Evolutionary conservation across 2,329 filamentous ascomycete species (phyloP).

Genomic region (Epichloe gansuensis): DNA sequence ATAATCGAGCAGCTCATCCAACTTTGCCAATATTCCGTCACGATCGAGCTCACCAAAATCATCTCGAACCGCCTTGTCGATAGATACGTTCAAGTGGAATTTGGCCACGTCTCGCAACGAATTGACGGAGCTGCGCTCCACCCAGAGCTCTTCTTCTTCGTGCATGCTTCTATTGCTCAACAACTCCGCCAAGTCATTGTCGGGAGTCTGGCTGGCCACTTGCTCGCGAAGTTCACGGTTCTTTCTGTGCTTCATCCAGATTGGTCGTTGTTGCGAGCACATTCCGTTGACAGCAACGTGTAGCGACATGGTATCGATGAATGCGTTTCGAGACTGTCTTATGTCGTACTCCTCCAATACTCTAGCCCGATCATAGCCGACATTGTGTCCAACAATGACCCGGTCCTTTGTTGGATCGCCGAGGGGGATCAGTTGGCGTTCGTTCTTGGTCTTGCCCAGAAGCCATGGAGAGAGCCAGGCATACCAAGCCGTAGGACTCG

Average conservation of each 20-base stretch:
- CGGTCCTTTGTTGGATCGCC: constrained; percentile 62
- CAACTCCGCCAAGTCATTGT: constrained; percentile 56
- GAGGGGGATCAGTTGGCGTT: constrained; percentile 74
- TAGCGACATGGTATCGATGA: constrained; percentile 94
- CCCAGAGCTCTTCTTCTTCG: constrained; percentile 92
- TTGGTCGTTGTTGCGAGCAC: constrained; percentile 92
- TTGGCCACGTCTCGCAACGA: constrained; percentile 90
- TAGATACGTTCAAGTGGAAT: constrained; percentile 82
- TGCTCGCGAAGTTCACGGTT: constrained; percentile 72
- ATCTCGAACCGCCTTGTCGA: constrained; percentile 80
- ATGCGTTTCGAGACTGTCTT: constrained; percentile 69
- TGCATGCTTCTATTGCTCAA: constrained; percentile 58
- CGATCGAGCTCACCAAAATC: constrained; percentile 76
- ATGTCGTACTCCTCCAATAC: constrained; percentile 82
- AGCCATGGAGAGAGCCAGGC: constrained; percentile 96
- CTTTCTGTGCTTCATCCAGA: constrained; percentile 96
- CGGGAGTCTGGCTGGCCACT: constrained; percentile 57
- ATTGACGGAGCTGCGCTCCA: constrained; percentile 87
- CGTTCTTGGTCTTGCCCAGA: constrained; percentile 62
- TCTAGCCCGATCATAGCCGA: constrained; percentile 86
- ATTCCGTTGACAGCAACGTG: constrained; percentile 98
- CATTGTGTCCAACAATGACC: constrained; percentile 85
- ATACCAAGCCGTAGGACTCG: constrained; percentile 85
- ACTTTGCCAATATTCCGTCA: constrained; percentile 51
- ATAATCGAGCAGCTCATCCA: constrained; percentile 81